Base-by-base conservation (phyloP, 2,329 filamentous ascomycete genomes). In the Bipolaris sorokiniana region DNA sequence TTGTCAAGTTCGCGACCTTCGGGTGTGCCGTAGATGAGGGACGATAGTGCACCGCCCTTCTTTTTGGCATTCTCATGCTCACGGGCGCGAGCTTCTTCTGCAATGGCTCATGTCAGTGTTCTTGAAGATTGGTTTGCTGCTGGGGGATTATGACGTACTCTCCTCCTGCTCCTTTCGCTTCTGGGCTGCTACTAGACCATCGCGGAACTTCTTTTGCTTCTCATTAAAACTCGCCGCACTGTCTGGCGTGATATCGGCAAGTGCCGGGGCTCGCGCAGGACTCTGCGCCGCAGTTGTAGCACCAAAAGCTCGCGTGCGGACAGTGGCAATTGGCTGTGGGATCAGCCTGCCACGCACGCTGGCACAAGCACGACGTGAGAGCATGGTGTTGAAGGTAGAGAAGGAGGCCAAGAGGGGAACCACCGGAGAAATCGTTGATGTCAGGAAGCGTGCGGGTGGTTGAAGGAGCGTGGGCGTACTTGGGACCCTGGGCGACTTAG, bases 21-120 rank as follows among this genome's bases (percentile, higher is more conserved):
- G 73, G 95, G 92, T 13, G 95, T 99, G 71, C 95, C 95, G 79
- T 99, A 98, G 74, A 99, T 96, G 67, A 99, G 86, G 68, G 89
- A 94, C 34, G 90, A 90, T 56, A 99, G 79, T 37, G 90, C 86
- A 15, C 80, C 80, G 86, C 89, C 61, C 68, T 87, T 84, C 75
- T 88, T 90, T 54, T 84, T 80, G 49, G 86, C 83, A 54, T 81
- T 82, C 61, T 83, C 81, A 60, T 83, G 81, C 70, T 90, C 86
- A 62, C 85, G 82, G 69, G 82, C 80, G 69, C 83, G 83, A 77
- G 87, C 83, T 68, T 80, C 79, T 61, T 77, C 80, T 81, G 73
- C 56, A 62, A 75, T 76, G 73, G 78, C 75, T 65, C 76, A 78
- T 71, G 79, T 82, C 58, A 76, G 72, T 87, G 28, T 38, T 41